A percentile compares a stretch with the other conserved stretches of the same genome.
Conservation (phyloP, 140 eudicot genomes). For the Erigeron philadelphicus region DNA sequence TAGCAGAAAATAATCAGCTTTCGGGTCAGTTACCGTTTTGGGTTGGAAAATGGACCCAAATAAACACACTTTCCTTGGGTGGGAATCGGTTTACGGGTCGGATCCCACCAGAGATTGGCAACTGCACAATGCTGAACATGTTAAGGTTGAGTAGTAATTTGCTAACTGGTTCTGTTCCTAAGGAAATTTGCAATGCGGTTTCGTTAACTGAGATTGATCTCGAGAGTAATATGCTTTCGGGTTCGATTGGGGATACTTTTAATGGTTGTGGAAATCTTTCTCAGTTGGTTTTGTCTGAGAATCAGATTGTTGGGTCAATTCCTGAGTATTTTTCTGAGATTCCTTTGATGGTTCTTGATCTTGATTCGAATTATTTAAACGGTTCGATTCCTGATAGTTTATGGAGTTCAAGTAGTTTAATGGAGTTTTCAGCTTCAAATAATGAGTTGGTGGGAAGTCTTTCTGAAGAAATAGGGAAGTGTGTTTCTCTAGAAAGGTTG, state of each 20-base stretch:
- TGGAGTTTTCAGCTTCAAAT: conserved; percentile 71
- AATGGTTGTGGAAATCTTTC: conserved; percentile 49
- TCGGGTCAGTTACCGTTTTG: conserved; percentile 60
- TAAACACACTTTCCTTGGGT: conserved; percentile 51
- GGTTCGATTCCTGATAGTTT: conserved; percentile 55
- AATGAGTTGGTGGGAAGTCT: conserved; percentile 51
- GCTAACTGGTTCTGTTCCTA: conserved; percentile 65
- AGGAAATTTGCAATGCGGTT: conserved; percentile 55
- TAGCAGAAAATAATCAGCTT: conserved; percentile 58
- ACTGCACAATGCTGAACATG: conserved; percentile 47
- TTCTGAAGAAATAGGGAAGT: conserved; percentile 40
- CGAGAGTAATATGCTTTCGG: conserved; percentile 51
- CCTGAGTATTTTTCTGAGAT: conserved; percentile 56
- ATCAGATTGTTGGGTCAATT: conserved; percentile 47
- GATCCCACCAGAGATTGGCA: conserved; percentile 63
- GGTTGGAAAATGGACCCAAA: conserved; percentile 59
- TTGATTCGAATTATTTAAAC: conserved; percentile 59
- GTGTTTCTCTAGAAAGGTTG: conserved; percentile 41
- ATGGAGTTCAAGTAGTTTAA: conserved; percentile 43
- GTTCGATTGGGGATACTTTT: conserved; percentile 59
- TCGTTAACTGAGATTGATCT: conserved; percentile 49
- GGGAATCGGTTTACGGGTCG: conserved; percentile 55
- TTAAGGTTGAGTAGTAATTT: conserved; percentile 50
- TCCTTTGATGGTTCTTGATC: conserved; percentile 59
- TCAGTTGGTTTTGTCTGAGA: conserved; percentile 45